These are phyloP conservation scores for Pseudopyricularia javanii DNA, from an alignment of 2,329 filamentous ascomycete genomes.

Conservation along the genomic window DNA sequence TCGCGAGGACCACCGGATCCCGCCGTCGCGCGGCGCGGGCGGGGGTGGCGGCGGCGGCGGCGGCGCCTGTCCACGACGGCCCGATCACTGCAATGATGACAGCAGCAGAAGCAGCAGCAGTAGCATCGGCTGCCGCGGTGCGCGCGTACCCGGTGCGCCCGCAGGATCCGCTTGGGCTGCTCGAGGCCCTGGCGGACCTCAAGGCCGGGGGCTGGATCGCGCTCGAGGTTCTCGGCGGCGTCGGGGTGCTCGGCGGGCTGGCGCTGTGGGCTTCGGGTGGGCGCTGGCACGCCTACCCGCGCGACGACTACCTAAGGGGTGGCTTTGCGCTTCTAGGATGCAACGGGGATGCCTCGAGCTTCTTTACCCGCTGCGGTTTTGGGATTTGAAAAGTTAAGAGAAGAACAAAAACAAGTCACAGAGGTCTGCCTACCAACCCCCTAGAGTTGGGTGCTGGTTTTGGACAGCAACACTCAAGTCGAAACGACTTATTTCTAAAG, in stretches of 20 bases:
- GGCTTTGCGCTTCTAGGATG: not conserved
- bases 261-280: slow-evolving; percentile 43
- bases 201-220: slow-evolving; percentile 53
- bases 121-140: not conserved
- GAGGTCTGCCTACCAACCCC: not conserved
- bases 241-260: slow-evolving; percentile 63
- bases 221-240: slow-evolving; percentile 61
- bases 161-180: slow-evolving; percentile 68
- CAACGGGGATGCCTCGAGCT: not conserved
- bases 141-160: slow-evolving; percentile 19
- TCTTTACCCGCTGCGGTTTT: not conserved
- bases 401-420: not conserved
- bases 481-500: no score
- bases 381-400: not conserved
- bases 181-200: slow-evolving; percentile 56
- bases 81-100: slow-evolving; percentile 6
- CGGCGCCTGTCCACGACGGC: not conserved
- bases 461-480: no score
- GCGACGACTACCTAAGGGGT: not conserved
- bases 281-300: slow-evolving; percentile 12
- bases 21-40: slow-evolving; percentile 4
- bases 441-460: not conserved
- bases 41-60: not conserved
- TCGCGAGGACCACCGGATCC: no score
- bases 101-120: no score